phyloP scores from a whole-genome alignment of 768 basidiomycete genomes.

The Tremella mesenterica region DNA sequence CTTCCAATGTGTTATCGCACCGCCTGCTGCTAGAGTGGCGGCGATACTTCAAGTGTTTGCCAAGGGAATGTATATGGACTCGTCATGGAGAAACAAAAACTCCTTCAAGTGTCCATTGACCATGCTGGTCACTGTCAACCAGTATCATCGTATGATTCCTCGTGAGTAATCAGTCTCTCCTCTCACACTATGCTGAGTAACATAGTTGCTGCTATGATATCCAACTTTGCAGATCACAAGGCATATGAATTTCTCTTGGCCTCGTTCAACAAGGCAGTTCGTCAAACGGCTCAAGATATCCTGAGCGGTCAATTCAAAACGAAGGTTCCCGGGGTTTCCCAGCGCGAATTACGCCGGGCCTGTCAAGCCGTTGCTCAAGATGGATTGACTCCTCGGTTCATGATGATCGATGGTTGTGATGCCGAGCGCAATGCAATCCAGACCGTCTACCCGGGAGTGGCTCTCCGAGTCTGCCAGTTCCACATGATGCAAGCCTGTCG shows the following conservation, averaged over 20 bases:
- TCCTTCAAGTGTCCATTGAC: conserved; percentile 7
- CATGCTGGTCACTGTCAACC: conserved; percentile 7
- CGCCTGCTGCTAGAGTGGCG: background rate
- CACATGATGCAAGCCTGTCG: conserved; percentile 10
- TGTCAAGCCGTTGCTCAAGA: background rate
- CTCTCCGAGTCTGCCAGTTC: conserved; percentile 10
- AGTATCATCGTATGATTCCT: conserved; percentile 10
- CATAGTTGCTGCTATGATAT: conserved; percentile 10
- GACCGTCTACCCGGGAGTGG: background rate
- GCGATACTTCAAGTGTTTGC: conserved; percentile 3
- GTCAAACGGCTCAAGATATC: background rate
- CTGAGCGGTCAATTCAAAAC: background rate
- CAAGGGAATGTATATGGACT: conserved; percentile 8
- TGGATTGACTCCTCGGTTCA: conserved; percentile 3
- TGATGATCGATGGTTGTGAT: conserved; percentile 11
- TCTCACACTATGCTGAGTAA: too few relatives aligned
- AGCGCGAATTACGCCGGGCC: background rate
- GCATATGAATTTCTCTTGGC: background rate
- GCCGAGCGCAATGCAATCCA: conserved; percentile 5
- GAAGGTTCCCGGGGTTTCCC: background rate
- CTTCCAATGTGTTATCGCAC: conserved; percentile 6
- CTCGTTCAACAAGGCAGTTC: background rate
- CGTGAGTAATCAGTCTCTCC: background rate
- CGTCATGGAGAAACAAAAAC: conserved; percentile 14
- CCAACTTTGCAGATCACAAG: background rate